Base-by-base conservation (phyloP, 106 monocot species). In the Chionographis japonica region DNA sequence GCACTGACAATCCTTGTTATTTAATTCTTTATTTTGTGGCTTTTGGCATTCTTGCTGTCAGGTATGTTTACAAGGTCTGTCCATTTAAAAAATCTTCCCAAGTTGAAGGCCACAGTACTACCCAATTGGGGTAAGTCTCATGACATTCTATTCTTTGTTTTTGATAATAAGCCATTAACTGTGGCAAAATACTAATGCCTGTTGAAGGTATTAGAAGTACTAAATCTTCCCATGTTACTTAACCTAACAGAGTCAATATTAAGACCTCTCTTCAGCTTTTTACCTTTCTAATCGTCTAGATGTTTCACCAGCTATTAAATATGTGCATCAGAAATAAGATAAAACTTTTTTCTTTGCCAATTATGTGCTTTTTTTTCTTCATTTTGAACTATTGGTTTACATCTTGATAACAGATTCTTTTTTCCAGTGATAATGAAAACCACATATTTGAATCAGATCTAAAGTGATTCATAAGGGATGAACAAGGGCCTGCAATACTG, bases 11-110 rank as follows among this genome's bases (percentile, higher is more conserved):
- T 52, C 51, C 56, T 52, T 37, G 37, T 65, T 81, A 46, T 37
- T 4, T 68, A 20, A 50, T 65, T 38, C 74, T 68, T 50, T 18
- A 15, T 50, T 52, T 50, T 60, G 3, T 59, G 12, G 8, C 15
- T 50, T 72, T 38, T 80, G 60, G 11, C 18, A 41, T 62, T 66
- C 37, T 58, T 77, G 49, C 61, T 66, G 49, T 55, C 61, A 99
- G 98, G 74, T 99, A 99, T 72, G 74, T 77, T 12, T 99, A 99
- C 69, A 93, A 99, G 75, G 88, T 99, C n/a, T 99, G 98, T 62
- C 90, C 98, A 73, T 98, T 80, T 71, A 98, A 98, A 79, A 80
- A 83, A 75, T 93, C 98, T 65, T 78, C 90, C 6, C 98, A 98
- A 56, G 79, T 76, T 73, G 92, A 98, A 80, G 95, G 89, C 53